A percentile compares a stretch with the other conserved stretches of the same genome.
phyloP scores from a whole-genome alignment of 1,139 yeast species.

The Blastobotrys arbuscula region DNA sequence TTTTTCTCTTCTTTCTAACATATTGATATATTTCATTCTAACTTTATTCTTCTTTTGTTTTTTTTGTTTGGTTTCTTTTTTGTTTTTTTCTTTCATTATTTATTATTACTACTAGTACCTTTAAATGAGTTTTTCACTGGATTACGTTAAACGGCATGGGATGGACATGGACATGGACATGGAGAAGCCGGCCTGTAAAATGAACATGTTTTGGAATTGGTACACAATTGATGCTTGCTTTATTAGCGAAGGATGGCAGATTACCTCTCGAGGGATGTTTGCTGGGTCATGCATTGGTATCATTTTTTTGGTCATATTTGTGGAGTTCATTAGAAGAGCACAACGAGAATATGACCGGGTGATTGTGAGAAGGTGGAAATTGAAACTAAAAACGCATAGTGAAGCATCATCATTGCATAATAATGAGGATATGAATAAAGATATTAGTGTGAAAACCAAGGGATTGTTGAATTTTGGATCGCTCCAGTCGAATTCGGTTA shows the following conservation, averaged over 20 bases:
- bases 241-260: conserved; percentile 60
- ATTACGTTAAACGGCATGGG: not conserved
- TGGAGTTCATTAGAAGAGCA: conserved; percentile 54
- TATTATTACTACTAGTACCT: not conserved
- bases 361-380: conserved; percentile 30
- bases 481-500: not conserved
- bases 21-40: too few relatives aligned
- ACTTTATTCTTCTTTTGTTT: too few relatives aligned
- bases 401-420: not conserved
- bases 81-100: not conserved
- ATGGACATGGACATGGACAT: not conserved
- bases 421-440: not conserved
- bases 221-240: conserved; percentile 59
- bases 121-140: not conserved
- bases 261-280: conserved; percentile 52
- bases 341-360: conserved; percentile 51
- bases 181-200: conserved; percentile 1
- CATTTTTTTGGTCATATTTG: conserved; percentile 51
- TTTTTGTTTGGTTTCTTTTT: too few relatives aligned
- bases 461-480: not conserved
- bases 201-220: conserved; percentile 51
- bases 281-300: conserved; percentile 65
- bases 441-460: not conserved
- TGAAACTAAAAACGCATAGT: conserved; percentile 4
- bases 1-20: too few relatives aligned